Conservation (phyloP, 2,329 filamentous ascomycete genomes). For the Pseudogymnoascus sp. region DNA sequence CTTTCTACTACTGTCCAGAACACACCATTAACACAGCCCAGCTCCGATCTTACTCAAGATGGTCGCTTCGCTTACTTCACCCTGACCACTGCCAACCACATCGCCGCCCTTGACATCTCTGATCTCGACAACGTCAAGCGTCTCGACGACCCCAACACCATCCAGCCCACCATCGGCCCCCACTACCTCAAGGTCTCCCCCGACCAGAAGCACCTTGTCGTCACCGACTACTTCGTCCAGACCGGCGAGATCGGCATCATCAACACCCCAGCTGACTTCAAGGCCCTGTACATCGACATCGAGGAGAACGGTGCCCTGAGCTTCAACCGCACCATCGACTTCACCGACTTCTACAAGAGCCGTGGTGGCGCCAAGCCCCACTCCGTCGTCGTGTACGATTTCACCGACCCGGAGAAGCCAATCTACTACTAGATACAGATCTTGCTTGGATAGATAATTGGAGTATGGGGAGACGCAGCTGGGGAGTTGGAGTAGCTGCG, state of each 20-base stretch:
- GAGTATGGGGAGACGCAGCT: background rate
- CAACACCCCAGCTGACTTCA: slow-evolving; percentile 54
- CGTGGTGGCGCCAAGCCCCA: slow-evolving; percentile 41
- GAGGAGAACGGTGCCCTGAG: slow-evolving; percentile 43
- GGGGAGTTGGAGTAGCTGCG: slow-evolving; percentile 1
- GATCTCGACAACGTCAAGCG: slow-evolving; percentile 52
- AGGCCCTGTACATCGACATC: slow-evolving; percentile 54
- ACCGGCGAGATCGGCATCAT: slow-evolving; percentile 51
- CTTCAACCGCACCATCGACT: slow-evolving; percentile 55
- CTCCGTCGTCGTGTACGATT: slow-evolving; percentile 39
- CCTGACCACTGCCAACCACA: slow-evolving; percentile 52
- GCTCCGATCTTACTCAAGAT: slow-evolving; percentile 49
- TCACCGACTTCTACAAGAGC: slow-evolving; percentile 43
- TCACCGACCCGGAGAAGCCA: slow-evolving; percentile 45
- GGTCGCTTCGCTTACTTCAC: slow-evolving; percentile 53
- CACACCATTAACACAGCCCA: slow-evolving; percentile 13
- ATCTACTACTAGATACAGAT: slow-evolving; percentile 35
- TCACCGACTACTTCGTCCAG: slow-evolving; percentile 60
- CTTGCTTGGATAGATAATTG: background rate
- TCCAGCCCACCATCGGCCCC: slow-evolving; percentile 51
- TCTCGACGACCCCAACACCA: slow-evolving; percentile 50
- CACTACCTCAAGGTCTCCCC: slow-evolving; percentile 58
- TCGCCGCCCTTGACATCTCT: slow-evolving; percentile 53
- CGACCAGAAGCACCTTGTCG: slow-evolving; percentile 55
- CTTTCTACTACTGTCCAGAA: background rate